Percentiles rank a stretch among this genome's conserved stretches.
These are phyloP conservation scores for Meira miltonrushii DNA, from an alignment of 1,284 basidiomycete genomes.

Conservation along the genomic window DNA sequence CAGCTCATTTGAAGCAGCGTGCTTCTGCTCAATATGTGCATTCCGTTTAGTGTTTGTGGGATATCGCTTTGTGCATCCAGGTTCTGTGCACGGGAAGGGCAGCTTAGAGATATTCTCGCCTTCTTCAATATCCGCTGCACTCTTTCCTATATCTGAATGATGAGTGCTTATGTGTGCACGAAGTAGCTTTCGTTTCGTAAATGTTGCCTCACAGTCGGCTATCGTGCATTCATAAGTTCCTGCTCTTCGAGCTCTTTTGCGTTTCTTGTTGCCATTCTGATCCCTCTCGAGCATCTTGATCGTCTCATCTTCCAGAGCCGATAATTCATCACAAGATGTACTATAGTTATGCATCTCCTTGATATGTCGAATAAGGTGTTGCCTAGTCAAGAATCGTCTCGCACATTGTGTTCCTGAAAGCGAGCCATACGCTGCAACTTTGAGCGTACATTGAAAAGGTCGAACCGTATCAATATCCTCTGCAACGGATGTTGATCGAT, in stretches of 20 bases:
- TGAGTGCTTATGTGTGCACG: not conserved
- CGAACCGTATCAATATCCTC: not conserved
- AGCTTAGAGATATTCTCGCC: not conserved
- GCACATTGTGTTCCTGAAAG: not conserved
- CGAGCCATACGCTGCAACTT: no score
- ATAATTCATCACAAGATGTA: not conserved
- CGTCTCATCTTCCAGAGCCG: no score
- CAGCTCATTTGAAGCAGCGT: not conserved
- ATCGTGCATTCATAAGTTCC: slow-evolving; percentile 5
- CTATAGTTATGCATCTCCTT: slow-evolving; percentile 1
- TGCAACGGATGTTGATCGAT: not conserved
- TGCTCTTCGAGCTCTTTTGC: not conserved
- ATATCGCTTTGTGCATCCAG: slow-evolving; percentile 5
- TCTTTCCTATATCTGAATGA: not conserved
- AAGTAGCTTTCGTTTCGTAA: slow-evolving; percentile 4
- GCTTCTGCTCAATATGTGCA: slow-evolving; percentile 2
- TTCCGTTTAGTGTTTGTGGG: slow-evolving; percentile 2
- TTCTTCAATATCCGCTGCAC: not conserved
- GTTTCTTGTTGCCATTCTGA: not conserved
- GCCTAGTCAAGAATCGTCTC: slow-evolving; percentile 1
- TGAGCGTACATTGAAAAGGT: not conserved
- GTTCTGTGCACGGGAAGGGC: slow-evolving; percentile 5
- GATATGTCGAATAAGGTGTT: slow-evolving; percentile 6
- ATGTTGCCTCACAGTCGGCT: not conserved
- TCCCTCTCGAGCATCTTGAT: no score